A percentile compares a stretch with the other conserved stretches of the same genome.
phyloP scores from a whole-genome alignment of 176 grass and related monocot species.

The Triticum turgidum region DNA sequence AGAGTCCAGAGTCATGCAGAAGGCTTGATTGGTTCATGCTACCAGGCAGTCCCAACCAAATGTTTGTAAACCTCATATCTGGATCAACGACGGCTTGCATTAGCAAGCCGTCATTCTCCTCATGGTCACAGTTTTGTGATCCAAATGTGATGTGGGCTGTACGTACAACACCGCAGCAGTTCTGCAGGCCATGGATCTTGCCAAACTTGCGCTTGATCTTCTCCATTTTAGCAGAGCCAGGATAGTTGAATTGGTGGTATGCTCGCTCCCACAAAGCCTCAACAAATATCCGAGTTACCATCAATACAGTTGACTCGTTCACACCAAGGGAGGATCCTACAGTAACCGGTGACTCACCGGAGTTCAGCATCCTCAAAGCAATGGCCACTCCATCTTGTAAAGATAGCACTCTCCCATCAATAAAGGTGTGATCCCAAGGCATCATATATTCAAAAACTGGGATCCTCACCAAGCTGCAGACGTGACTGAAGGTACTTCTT shows the following conservation, averaged over 20 bases:
- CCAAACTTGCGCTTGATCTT: constrained; percentile 52
- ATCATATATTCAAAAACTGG: background rate
- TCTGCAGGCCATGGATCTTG: constrained; percentile 48
- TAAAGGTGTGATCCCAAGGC: background rate
- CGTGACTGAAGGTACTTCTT: background rate
- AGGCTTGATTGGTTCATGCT: too few relatives aligned
- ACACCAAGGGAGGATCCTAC: constrained; percentile 48
- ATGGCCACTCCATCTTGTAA: constrained; percentile 50
- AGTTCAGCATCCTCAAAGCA: constrained; percentile 49
- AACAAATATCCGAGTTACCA: constrained; percentile 58
- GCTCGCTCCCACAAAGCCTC: constrained; percentile 53
- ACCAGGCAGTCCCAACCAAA: background rate
- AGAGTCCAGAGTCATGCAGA: background rate
- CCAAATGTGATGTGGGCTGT: constrained; percentile 36
- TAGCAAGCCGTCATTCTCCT: constrained; percentile 31
- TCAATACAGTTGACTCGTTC: constrained; percentile 49
- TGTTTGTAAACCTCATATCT: background rate
- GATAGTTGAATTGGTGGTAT: constrained; percentile 47
- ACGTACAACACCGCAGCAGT: constrained; percentile 61
- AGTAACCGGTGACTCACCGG: constrained; percentile 51
- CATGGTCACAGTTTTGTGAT: background rate
- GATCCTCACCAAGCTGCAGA: background rate
- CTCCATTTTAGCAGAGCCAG: constrained; percentile 36
- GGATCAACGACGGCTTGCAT: constrained; percentile 50
- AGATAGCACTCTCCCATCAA: background rate